These are phyloP conservation scores for Cryptosporidium meleagridis DNA, from an alignment of 169 alveolate genomes.

Conservation along the genomic window DNA sequence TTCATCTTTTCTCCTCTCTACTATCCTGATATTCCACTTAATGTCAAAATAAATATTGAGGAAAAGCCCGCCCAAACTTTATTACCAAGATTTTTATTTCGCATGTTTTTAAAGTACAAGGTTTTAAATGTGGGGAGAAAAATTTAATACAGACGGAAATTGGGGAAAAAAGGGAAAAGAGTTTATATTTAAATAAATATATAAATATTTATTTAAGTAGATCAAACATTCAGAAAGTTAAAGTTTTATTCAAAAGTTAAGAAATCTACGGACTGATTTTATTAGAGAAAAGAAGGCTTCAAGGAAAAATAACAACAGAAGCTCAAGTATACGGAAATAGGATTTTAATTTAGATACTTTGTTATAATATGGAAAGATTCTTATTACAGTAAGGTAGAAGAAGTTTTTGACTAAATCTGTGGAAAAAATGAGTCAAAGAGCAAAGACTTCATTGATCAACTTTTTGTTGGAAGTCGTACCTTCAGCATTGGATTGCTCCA, in stretches of 20 bases:
- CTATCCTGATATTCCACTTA: neutral
- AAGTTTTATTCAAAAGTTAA: no score
- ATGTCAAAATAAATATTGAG: neutral
- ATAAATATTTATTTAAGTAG: neutral
- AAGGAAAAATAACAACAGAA: neutral
- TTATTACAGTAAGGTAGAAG: neutral
- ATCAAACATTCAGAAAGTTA: neutral
- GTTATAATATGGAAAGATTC: neutral
- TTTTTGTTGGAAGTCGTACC: slow-evolving; percentile 85
- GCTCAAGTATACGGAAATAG: neutral
- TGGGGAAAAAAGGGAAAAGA: neutral
- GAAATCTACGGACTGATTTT: neutral
- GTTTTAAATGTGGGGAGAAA: slow-evolving; percentile 35
- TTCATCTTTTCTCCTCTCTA: neutral
- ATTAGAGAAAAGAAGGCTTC: neutral
- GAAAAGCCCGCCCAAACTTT: neutral
- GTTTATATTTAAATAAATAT: neutral
- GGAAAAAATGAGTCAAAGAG: slow-evolving; percentile 78
- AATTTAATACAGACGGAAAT: neutral
- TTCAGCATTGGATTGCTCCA: slow-evolving; percentile 83
- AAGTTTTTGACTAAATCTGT: neutral
- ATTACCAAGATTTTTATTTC: slow-evolving; percentile 3
- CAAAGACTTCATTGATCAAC: slow-evolving; percentile 82
- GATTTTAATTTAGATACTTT: neutral
- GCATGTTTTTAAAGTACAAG: slow-evolving; percentile 5